Evolutionary conservation across 2,329 filamentous ascomycete species (phyloP).

Genomic region (Fusarium odoratissimum): DNA sequence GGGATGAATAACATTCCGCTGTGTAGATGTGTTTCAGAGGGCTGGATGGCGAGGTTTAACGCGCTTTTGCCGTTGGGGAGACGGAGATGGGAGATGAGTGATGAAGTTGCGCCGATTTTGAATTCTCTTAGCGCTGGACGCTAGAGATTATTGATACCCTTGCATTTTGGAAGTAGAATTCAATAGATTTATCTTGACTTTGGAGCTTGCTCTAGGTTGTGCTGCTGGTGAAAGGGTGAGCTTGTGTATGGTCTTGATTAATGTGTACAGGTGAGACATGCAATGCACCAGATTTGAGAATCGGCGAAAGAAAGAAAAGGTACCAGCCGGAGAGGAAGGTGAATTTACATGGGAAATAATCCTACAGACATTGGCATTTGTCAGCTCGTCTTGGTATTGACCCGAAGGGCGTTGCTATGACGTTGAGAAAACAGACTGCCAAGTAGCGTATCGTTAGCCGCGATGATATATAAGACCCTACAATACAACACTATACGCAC

Average conservation of each 20-base stretch:
- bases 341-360: not conserved
- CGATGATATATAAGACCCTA: not conserved
- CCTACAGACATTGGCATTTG: not conserved
- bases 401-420: conserved; percentile 8
- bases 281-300: not conserved
- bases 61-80: conserved; percentile 32
- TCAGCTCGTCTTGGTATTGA: conserved; percentile 2
- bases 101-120: conserved; percentile 40
- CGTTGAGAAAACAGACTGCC: not conserved
- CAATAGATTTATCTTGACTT: not conserved
- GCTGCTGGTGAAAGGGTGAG: too few relatives aligned
- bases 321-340: accelerated
- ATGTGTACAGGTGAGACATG: not conserved
- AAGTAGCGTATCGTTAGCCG: not conserved
- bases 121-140: conserved; percentile 6
- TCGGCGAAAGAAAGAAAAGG: accelerated
- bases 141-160: conserved; percentile 33
- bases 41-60: conserved; percentile 45
- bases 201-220: accelerated
- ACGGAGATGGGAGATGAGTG: conserved; percentile 37
- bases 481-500: accelerated
- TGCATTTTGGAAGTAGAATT: not conserved
- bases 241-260: not conserved
- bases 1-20: conserved; percentile 47
- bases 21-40: conserved; percentile 45